Evolutionary conservation across 2,329 filamentous ascomycete genomes (phyloP).

Genomic region (Colletotrichum echinochloae): DNA sequence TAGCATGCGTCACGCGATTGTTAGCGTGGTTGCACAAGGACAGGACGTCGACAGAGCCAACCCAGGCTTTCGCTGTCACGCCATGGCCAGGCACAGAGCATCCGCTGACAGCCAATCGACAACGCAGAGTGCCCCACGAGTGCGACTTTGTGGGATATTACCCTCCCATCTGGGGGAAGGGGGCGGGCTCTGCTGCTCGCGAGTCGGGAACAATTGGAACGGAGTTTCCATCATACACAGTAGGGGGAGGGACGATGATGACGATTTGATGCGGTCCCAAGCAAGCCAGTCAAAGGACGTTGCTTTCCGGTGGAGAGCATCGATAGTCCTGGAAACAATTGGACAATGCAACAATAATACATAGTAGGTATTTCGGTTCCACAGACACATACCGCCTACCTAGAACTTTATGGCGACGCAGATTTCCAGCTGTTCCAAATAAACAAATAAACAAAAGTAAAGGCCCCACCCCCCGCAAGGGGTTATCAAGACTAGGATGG

Average conservation of each 20-base stretch:
- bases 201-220: background rate
- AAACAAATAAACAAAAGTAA: background rate
- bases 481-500: background rate
- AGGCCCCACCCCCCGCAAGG: background rate
- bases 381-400: background rate
- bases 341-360: background rate
- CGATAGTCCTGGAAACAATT: background rate
- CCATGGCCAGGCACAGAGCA: too few species aligned
- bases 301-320: background rate
- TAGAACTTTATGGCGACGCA: background rate
- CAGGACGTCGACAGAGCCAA: background rate
- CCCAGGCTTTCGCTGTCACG: too few species aligned
- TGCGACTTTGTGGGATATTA: too few species aligned
- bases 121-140: too few species aligned
- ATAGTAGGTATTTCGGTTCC: too few species aligned
- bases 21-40: constrained; percentile 12
- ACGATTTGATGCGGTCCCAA: background rate
- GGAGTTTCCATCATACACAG: background rate
- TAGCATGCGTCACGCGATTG: constrained; percentile 27
- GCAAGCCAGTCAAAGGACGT: background rate
- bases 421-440: background rate
- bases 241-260: background rate
- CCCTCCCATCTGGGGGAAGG: too few species aligned
- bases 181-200: background rate
- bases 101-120: too few species aligned